Evolutionary conservation across 2,329 filamentous ascomycete species (phyloP).

Genomic region (Clarireedia hainanense): DNA sequence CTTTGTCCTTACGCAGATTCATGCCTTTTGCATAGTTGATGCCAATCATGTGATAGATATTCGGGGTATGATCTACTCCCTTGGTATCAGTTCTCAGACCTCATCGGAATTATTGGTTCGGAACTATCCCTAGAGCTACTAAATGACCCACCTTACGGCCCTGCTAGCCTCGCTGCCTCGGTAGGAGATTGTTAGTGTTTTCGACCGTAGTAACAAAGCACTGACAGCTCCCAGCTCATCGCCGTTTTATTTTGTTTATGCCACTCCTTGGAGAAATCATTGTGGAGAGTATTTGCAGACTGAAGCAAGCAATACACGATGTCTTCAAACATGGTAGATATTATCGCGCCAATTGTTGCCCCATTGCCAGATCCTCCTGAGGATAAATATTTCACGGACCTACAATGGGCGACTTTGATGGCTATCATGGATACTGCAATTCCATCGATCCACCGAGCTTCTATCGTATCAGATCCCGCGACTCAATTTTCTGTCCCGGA

Average conservation of each 20-base stretch:
- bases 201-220: no score
- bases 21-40: no score
- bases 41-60: no score
- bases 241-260: not conserved
- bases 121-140: no score
- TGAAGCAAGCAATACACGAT: not conserved
- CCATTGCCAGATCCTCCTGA: constrained; percentile 24
- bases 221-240: not conserved
- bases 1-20: no score
- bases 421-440: constrained; percentile 51
- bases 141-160: no score
- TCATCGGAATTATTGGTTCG: no score
- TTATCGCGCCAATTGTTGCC: constrained; percentile 15
- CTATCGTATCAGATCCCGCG: constrained; percentile 3
- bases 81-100: no score
- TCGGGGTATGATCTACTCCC: no score
- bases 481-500: constrained; percentile 40
- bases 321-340: constrained; percentile 2
- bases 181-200: no score
- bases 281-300: not conserved
- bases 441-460: constrained; percentile 45
- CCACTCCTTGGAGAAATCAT: not conserved
- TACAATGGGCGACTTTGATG: constrained; percentile 47
- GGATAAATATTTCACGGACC: constrained; percentile 35
- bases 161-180: no score